Conservation (phyloP, 179 eudicot species). For the Silene coronaria region DNA sequence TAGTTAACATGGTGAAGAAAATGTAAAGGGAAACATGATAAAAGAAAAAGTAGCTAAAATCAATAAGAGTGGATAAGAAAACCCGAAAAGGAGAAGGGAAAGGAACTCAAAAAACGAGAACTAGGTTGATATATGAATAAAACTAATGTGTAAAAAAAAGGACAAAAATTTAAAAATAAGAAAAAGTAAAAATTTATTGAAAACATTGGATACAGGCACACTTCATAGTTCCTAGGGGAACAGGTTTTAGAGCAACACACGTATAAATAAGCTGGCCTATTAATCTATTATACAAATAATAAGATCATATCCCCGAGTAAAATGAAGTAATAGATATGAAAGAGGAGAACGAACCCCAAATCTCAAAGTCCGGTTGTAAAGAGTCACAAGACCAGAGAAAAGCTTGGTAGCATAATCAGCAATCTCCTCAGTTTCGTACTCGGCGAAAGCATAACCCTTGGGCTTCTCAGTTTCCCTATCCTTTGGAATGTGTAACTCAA, state of each 20-base stretch:
- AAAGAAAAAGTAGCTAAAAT: not conserved
- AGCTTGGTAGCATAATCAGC: constrained; percentile 88
- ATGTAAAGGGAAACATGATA: not conserved
- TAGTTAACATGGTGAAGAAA: not conserved
- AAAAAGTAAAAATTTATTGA: not conserved
- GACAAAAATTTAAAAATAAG: too few relatives aligned
- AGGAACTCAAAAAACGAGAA: too few relatives aligned
- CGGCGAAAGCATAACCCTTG: constrained; percentile 88
- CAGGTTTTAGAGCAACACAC: not conserved
- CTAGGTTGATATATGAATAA: too few relatives aligned
- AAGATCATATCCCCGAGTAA: not conserved
- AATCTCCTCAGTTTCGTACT: constrained; percentile 78
- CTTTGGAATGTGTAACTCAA: constrained; percentile 72
- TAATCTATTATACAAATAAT: not conserved
- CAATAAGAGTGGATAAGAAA: not conserved
- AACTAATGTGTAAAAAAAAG: not conserved
- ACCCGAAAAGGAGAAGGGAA: not conserved
- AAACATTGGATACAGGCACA: not conserved
- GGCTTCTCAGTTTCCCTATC: constrained; percentile 79
- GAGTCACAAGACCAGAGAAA: constrained; percentile 84
- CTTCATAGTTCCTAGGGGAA: not conserved
- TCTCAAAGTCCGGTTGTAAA: constrained; percentile 66
- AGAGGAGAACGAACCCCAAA: constrained; percentile 49
- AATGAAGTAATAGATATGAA: not conserved
- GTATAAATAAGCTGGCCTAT: not conserved